Percentiles rank a stretch among this genome's conserved stretches.
These are phyloP conservation scores for Heimioporus sp. DNA, from an alignment of 768 basidiomycete genomes.

Conservation along the genomic window DNA sequence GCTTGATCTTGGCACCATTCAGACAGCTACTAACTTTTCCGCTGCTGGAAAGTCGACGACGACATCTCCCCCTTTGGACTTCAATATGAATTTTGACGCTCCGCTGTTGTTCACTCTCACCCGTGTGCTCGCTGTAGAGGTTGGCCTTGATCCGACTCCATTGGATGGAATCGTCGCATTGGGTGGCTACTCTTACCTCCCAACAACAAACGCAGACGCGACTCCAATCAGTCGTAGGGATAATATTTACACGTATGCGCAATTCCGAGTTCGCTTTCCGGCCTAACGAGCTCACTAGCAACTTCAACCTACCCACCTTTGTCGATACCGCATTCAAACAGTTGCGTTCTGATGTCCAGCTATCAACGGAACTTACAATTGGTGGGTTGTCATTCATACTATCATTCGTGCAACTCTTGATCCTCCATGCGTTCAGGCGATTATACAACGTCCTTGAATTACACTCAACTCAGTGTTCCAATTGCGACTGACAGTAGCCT, in stretches of 20 bases:
- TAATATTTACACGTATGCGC: slow-evolving; percentile 52
- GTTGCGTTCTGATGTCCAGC: slow-evolving; percentile 57
- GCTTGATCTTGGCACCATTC: slow-evolving; percentile 60
- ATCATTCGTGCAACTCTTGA: slow-evolving; percentile 1
- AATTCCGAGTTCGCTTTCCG: not conserved
- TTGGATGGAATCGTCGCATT: slow-evolving; percentile 64
- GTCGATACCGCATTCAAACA: slow-evolving; percentile 66
- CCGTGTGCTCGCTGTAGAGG: slow-evolving; percentile 61
- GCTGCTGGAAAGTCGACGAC: slow-evolving; percentile 53
- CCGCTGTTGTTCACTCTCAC: slow-evolving; percentile 68
- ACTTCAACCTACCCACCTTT: slow-evolving; percentile 61
- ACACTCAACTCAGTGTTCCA: slow-evolving; percentile 53
- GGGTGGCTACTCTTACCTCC: slow-evolving; percentile 63
- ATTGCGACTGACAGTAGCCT: slow-evolving; percentile 61
- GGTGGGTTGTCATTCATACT: slow-evolving; percentile 32
- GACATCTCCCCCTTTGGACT: slow-evolving; percentile 53
- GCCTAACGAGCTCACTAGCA: slow-evolving; percentile 32
- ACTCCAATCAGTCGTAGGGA: slow-evolving; percentile 34
- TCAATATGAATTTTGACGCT: slow-evolving; percentile 70
- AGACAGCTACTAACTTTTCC: slow-evolving; percentile 48
- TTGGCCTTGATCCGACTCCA: slow-evolving; percentile 56
- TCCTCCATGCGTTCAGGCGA: slow-evolving; percentile 41
- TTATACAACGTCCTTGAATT: slow-evolving; percentile 61
- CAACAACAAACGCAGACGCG: slow-evolving; percentile 32
- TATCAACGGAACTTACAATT: slow-evolving; percentile 55